phyloP scores from a whole-genome alignment of 164 flowering plant species.

The Magnolia kwangsiensis region DNA sequence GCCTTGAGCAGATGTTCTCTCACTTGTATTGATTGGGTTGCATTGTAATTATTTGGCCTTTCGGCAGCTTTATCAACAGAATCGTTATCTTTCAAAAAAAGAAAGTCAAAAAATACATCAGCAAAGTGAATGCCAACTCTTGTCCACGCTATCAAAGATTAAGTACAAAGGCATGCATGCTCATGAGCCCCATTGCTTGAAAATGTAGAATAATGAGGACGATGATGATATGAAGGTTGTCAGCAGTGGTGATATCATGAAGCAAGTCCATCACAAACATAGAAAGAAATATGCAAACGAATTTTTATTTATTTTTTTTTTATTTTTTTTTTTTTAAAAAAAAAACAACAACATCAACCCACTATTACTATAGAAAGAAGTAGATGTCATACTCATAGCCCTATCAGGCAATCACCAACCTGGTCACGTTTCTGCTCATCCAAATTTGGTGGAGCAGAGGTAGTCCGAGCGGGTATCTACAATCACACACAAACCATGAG shows the following conservation, averaged over 20 bases:
- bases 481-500: slow-evolving; percentile 5
- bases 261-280: neutral
- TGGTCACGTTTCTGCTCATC: slow-evolving; percentile 88
- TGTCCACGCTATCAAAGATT: neutral
- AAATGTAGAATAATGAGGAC: neutral
- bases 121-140: neutral
- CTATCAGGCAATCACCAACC: slow-evolving; percentile 34
- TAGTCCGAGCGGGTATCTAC: slow-evolving; percentile 92
- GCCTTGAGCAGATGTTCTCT: too few species aligned
- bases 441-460: slow-evolving; percentile 93
- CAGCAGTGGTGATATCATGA: neutral
- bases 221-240: neutral
- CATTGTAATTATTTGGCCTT: too few species aligned
- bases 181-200: neutral
- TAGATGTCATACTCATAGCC: neutral
- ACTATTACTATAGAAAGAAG: neutral
- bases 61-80: too few species aligned
- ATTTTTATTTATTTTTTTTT: too few species aligned
- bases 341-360: neutral
- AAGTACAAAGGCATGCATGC: neutral
- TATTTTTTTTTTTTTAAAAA: neutral
- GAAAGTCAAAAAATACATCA: too few species aligned
- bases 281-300: neutral
- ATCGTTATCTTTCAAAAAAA: too few species aligned
- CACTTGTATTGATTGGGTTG: too few species aligned